These are phyloP conservation scores for Volvox carteri DNA, from an alignment of 163 green algal genomes.

Conservation along the genomic window DNA sequence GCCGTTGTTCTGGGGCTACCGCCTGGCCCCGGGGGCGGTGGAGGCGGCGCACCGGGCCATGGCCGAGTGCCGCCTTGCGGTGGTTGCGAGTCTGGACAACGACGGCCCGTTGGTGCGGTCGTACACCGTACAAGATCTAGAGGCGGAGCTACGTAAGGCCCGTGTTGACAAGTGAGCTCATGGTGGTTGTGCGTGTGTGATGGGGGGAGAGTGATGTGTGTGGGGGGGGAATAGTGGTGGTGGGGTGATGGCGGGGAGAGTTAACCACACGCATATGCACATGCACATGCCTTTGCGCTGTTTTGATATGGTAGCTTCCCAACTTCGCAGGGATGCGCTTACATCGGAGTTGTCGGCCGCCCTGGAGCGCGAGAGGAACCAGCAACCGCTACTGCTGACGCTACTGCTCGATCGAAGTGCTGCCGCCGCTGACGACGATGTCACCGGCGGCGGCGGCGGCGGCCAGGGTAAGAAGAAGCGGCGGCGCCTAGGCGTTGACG, in stretches of 20 bases:
- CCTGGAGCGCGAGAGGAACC: neutral
- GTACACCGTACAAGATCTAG: neutral
- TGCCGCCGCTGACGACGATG: neutral
- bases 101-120: conserved; percentile 28
- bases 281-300: neutral
- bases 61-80: conserved; percentile 15
- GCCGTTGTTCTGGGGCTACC: conserved; percentile 37
- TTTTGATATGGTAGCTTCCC: neutral
- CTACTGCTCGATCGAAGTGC: neutral
- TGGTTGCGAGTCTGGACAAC: conserved; percentile 24
- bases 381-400: conserved; percentile 1
- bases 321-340: neutral
- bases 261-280: neutral
- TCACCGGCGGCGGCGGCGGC: neutral
- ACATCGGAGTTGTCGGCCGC: neutral
- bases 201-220: neutral
- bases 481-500: neutral
- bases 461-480: conserved; percentile 6
- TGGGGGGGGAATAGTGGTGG: neutral
- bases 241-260: neutral
- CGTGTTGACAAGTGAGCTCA: neutral
- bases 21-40: neutral
- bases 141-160: conserved; percentile 2
- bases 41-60: conserved; percentile 13
- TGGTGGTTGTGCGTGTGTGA: neutral